Evolutionary conservation across 2,329 filamentous ascomycete species (phyloP).

Genomic region (Calonectria henricotiae): DNA sequence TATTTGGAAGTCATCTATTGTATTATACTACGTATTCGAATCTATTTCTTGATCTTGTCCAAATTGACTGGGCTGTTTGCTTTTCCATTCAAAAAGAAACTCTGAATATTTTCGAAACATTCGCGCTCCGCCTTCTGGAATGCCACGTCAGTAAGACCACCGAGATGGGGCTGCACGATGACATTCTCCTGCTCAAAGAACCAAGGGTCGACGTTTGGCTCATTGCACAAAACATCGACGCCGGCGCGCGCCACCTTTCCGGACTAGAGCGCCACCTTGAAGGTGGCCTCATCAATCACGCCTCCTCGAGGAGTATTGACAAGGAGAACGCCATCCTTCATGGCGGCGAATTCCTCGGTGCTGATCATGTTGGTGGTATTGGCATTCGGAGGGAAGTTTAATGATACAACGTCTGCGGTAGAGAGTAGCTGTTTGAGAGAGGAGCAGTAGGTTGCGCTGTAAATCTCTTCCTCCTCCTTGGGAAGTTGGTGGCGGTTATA

Average conservation of each 20-base stretch:
- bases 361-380: constrained; percentile 60
- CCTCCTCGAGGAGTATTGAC: constrained; percentile 68
- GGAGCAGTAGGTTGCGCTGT: constrained; percentile 56
- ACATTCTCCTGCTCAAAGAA: constrained; percentile 48
- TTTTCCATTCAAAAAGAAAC: constrained; percentile 46
- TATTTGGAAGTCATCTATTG: neutral
- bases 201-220: constrained; percentile 56
- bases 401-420: constrained; percentile 59
- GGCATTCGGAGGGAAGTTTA: constrained; percentile 59
- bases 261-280: constrained; percentile 62
- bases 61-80: constrained; percentile 44
- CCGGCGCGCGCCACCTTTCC: constrained; percentile 64
- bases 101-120: constrained; percentile 54
- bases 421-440: constrained; percentile 60
- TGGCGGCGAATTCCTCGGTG: constrained; percentile 59
- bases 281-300: constrained; percentile 64
- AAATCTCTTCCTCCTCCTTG: constrained; percentile 54
- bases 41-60: constrained; percentile 31
- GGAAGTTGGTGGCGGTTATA: constrained; percentile 59
- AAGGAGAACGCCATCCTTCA: constrained; percentile 64
- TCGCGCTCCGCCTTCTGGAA: constrained; percentile 61
- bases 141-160: constrained; percentile 61
- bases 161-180: constrained; percentile 63
- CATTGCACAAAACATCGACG: constrained; percentile 63
- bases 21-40: neutral